Evolutionary conservation across 768 basidiomycete species (phyloP).

Genomic region (Hypholoma fasciculare): DNA sequence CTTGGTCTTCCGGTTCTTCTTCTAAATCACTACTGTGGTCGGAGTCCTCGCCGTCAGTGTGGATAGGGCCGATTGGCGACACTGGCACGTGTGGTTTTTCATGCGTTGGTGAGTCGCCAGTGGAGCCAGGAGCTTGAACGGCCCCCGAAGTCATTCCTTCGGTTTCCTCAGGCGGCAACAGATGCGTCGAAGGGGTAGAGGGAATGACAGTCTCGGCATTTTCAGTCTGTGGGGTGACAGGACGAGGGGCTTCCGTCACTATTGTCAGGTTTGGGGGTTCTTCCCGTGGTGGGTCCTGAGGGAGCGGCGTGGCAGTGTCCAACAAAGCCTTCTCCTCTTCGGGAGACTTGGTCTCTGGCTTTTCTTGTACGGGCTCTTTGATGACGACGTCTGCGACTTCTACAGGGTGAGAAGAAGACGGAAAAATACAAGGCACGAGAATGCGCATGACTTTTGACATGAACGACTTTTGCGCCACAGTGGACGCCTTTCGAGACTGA

Average conservation of each 20-base stretch:
- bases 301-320: conserved; percentile 8
- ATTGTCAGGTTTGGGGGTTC: conserved; percentile 19
- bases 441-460: conserved; percentile 59
- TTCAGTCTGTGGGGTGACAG: conserved; percentile 19
- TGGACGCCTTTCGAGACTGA: conserved; percentile 11
- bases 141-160: conserved; percentile 90
- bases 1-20: conserved; percentile 63
- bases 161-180: conserved; percentile 67
- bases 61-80: too few species aligned
- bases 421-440: conserved; percentile 67
- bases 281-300: conserved; percentile 7
- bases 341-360: conserved; percentile 8
- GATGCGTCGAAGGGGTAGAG: conserved; percentile 34
- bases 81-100: conserved; percentile 17
- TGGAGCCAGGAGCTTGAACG: conserved; percentile 89
- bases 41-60: conserved; percentile 56
- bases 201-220: conserved; percentile 36
- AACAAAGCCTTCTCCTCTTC: conserved; percentile 15
- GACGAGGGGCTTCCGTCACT: conserved; percentile 13
- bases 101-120: conserved; percentile 41
- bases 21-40: conserved; percentile 70
- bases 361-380: conserved; percentile 17
- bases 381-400: conserved; percentile 34
- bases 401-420: conserved; percentile 42
- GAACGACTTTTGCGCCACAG: conserved; percentile 47